Evolutionary conservation across 192 early-diverging fungal species (phyloP).

Genomic region (Gamsiella multidivaricata): DNA sequence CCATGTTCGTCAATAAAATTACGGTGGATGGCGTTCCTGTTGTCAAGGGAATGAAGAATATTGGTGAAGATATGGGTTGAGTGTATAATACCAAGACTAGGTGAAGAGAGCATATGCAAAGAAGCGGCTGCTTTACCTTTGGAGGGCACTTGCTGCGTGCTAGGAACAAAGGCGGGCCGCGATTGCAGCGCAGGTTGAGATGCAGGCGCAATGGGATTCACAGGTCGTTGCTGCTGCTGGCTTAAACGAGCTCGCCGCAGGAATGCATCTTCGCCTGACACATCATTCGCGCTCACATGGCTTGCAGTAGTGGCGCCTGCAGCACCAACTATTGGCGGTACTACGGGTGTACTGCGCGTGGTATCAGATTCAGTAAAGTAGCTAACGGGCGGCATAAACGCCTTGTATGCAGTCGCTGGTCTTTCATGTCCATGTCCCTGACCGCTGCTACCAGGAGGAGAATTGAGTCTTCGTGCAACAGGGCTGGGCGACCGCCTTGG

Average conservation of each 20-base stretch:
- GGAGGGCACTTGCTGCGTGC: neutral
- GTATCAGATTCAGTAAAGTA: neutral
- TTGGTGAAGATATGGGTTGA: too few relatives aligned
- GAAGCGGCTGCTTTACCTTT: constrained; percentile 23
- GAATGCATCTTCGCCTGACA: constrained; percentile 78
- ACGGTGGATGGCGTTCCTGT: constrained; percentile 53
- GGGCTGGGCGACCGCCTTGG: constrained; percentile 4
- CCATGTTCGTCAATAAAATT: constrained; percentile 80
- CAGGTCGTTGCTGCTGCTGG: constrained; percentile 31
- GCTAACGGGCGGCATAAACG: constrained; percentile 52
- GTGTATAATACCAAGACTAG: neutral
- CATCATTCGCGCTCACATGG: constrained; percentile 34
- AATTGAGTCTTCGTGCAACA: neutral
- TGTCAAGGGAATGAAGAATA: too few relatives aligned
- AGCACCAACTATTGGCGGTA: neutral
- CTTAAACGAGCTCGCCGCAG: constrained; percentile 65
- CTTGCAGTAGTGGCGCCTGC: neutral
- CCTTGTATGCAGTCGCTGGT: constrained; percentile 16
- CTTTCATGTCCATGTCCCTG: neutral
- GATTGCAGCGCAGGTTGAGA: neutral
- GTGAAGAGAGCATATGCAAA: neutral
- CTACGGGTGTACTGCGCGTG: neutral
- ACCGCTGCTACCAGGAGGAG: neutral
- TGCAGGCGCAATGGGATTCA: neutral
- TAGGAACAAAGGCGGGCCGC: constrained; percentile 8